phyloP scores from a whole-genome alignment of 1,284 basidiomycete species.

The Macrocystidia cucumis region DNA sequence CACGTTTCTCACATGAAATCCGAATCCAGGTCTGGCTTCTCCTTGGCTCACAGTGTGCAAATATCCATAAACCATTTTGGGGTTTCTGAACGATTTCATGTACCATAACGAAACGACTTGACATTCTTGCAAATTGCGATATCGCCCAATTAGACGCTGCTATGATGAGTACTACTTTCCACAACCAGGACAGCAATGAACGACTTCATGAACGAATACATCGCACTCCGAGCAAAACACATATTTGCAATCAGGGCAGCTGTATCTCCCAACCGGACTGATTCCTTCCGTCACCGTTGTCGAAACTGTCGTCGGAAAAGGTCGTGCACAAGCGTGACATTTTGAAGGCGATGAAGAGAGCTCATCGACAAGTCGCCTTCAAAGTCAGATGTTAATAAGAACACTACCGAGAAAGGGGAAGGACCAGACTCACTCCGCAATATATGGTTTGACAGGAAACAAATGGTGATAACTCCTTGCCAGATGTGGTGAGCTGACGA shows the following conservation, averaged over 20 bases:
- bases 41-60: too few relatives aligned
- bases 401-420: too few relatives aligned
- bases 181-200: constrained; percentile 53
- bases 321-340: constrained; percentile 12
- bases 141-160: too few relatives aligned
- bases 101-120: too few relatives aligned
- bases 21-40: too few relatives aligned
- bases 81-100: too few relatives aligned
- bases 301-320: constrained; percentile 11
- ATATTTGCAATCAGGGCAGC: constrained; percentile 27
- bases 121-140: too few relatives aligned
- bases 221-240: constrained; percentile 60
- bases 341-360: neutral
- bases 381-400: too few relatives aligned
- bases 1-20: too few relatives aligned
- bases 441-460: constrained; percentile 82
- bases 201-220: constrained; percentile 51
- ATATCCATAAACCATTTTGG: too few relatives aligned
- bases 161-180: too few relatives aligned
- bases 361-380: too few relatives aligned
- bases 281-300: constrained; percentile 12
- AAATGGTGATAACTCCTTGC: constrained; percentile 93
- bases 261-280: constrained; percentile 17
- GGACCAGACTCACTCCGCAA: constrained; percentile 68
- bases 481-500: constrained; percentile 95